Evolutionary conservation across 306 rosid species (phyloP).

Genomic region (Pterocarpus santalinus): DNA sequence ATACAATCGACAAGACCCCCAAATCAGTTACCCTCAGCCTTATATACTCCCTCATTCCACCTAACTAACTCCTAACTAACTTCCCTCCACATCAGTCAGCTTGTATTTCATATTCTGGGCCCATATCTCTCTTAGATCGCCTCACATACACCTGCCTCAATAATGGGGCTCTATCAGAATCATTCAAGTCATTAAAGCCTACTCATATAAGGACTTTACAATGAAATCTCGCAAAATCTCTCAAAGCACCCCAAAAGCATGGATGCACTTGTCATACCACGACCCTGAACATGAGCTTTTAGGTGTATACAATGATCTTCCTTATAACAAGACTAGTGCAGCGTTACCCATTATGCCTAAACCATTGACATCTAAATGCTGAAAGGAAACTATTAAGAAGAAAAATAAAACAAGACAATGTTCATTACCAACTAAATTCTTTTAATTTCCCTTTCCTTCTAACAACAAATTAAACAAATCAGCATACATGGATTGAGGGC

Average conservation of each 20-base stretch:
- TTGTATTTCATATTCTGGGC: too few species aligned
- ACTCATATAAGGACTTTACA: too few species aligned
- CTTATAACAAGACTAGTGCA: slow-evolving; percentile 3
- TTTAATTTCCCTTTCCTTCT: slow-evolving; percentile 16
- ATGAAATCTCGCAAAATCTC: background rate
- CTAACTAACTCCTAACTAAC: too few species aligned
- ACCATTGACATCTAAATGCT: slow-evolving; percentile 20
- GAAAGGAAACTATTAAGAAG: slow-evolving; percentile 16
- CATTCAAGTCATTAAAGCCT: slow-evolving; percentile 6
- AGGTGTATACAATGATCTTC: slow-evolving; percentile 30
- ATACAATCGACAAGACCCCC: too few species aligned
- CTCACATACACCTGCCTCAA: too few species aligned
- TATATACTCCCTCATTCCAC: too few species aligned
- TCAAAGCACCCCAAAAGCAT: slow-evolving; percentile 12
- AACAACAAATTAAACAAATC: slow-evolving; percentile 13
- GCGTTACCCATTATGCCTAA: slow-evolving; percentile 2
- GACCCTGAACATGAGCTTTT: slow-evolving; percentile 32
- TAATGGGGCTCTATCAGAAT: background rate
- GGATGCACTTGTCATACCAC: slow-evolving; percentile 12
- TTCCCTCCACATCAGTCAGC: too few species aligned
- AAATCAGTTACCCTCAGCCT: too few species aligned
- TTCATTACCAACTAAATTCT: slow-evolving; percentile 15
- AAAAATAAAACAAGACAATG: slow-evolving; percentile 7
- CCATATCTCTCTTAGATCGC: too few species aligned
- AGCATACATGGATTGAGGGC: slow-evolving; percentile 19